Conservation (phyloP, 441 rosid genomes). For the Breynia disticha region DNA sequence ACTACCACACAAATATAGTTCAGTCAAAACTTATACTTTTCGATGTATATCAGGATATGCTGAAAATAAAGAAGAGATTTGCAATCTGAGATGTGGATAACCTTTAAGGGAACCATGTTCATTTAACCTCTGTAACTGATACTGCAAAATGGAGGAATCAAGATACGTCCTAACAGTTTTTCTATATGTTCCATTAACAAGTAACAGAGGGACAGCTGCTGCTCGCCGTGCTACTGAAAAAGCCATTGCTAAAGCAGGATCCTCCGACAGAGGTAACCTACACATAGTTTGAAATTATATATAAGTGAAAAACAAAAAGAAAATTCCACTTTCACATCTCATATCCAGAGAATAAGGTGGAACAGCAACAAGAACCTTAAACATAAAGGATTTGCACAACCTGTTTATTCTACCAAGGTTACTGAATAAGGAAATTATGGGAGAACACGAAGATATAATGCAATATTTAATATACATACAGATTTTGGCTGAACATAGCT, state of each 20-base stretch:
- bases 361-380: too few species aligned
- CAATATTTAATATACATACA: constrained; percentile 38
- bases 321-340: background rate
- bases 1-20: background rate
- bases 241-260: constrained; percentile 99
- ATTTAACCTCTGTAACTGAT: constrained; percentile 82
- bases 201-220: constrained; percentile 92
- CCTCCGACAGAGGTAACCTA: constrained; percentile 93
- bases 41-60: background rate
- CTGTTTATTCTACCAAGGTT: too few species aligned
- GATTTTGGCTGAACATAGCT: constrained; percentile 54
- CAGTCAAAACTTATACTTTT: background rate
- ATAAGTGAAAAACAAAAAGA: constrained; percentile 13
- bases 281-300: constrained; percentile 17
- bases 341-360: background rate
- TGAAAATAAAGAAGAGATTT: background rate
- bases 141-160: constrained; percentile 87
- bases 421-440: constrained; percentile 6
- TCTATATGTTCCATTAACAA: constrained; percentile 96
- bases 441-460: constrained; percentile 1
- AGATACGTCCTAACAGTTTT: constrained; percentile 84
- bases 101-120: constrained; percentile 86
- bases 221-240: constrained; percentile 96
- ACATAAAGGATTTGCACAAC: too few species aligned
- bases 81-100: constrained; percentile 21